phyloP scores from a whole-genome alignment of 495 filamentous ascomycete genomes.

The Penicillium salamii region DNA sequence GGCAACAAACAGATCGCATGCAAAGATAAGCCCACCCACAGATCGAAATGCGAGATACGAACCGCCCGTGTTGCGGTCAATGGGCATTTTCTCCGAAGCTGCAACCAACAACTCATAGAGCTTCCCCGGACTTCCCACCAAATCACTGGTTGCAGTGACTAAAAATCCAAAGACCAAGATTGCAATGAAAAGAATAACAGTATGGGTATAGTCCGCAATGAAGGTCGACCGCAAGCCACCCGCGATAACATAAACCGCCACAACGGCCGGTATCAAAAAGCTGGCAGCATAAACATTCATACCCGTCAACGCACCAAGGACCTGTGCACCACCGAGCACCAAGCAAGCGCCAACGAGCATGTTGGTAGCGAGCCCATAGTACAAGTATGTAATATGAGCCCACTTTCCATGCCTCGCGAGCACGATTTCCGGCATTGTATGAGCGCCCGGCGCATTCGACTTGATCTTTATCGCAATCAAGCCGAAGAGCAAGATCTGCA shows the following conservation, averaged over 20 bases:
- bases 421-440: constrained; percentile 41
- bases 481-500: constrained; percentile 44
- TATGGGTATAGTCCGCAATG: constrained; percentile 44
- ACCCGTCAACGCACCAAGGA: constrained; percentile 41
- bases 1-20: constrained; percentile 30
- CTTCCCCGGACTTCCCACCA: constrained; percentile 40
- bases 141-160: constrained; percentile 41
- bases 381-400: constrained; percentile 38
- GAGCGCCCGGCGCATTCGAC: constrained; percentile 34
- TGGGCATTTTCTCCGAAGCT: constrained; percentile 42
- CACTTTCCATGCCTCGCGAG: constrained; percentile 33
- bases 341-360: constrained; percentile 41
- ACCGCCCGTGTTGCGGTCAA: constrained; percentile 47
- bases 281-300: constrained; percentile 45
- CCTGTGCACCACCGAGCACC: constrained; percentile 39
- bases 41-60: constrained; percentile 53
- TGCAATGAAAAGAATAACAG: constrained; percentile 42
- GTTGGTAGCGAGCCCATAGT: constrained; percentile 43
- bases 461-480: constrained; percentile 44
- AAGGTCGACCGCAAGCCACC: constrained; percentile 44
- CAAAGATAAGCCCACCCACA: constrained; percentile 42
- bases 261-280: constrained; percentile 42
- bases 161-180: constrained; percentile 51
- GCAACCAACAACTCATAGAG: constrained; percentile 49
- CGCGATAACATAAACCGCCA: constrained; percentile 40